phyloP scores from a whole-genome alignment of 1,284 basidiomycete genomes.

The Ceratorhiza oryzae-sativae region DNA sequence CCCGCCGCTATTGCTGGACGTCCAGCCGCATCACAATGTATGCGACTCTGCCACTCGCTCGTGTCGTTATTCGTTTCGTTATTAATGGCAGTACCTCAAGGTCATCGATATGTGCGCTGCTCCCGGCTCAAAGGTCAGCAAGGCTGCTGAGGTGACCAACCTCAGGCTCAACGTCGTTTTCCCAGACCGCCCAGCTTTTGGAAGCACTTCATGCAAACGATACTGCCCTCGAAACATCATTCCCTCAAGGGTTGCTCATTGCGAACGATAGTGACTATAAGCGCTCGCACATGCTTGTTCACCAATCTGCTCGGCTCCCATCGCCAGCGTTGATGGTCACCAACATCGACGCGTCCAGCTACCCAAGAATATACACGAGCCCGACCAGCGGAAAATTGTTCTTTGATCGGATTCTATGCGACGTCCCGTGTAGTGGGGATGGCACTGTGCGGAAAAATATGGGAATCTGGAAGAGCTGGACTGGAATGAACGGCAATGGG shows the following conservation, averaged over 20 bases:
- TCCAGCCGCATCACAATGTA: conserved; percentile 89
- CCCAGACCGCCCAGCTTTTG: conserved; percentile 86
- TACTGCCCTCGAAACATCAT: conserved; percentile 64
- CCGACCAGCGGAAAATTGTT: conserved; percentile 57
- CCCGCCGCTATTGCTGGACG: conserved; percentile 92
- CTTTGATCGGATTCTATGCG: conserved; percentile 95
- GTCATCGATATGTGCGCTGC: conserved; percentile 99
- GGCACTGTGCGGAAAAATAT: conserved; percentile 95
- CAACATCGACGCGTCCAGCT: conserved; percentile 93
- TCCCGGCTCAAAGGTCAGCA: conserved; percentile 87
- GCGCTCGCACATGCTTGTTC: conserved; percentile 95
- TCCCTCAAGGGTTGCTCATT: conserved; percentile 79
- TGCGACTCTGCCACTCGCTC: no score
- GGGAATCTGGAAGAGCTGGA: conserved; percentile 96
- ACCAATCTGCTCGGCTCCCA: conserved; percentile 95
- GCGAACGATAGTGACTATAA: conserved; percentile 95
- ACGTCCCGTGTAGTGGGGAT: conserved; percentile 98
- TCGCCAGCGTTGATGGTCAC: conserved; percentile 94
- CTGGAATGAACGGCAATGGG: conserved; percentile 86
- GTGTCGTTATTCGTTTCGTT: background rate
- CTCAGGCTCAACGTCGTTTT: background rate
- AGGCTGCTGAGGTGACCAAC: background rate
- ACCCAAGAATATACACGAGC: conserved; percentile 58
- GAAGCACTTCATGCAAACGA: conserved; percentile 84
- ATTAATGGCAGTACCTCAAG: conserved; percentile 52